Evolutionary conservation across 208 protist species (phyloP).

Genomic region (Trypanosoma conorhini): DNA sequence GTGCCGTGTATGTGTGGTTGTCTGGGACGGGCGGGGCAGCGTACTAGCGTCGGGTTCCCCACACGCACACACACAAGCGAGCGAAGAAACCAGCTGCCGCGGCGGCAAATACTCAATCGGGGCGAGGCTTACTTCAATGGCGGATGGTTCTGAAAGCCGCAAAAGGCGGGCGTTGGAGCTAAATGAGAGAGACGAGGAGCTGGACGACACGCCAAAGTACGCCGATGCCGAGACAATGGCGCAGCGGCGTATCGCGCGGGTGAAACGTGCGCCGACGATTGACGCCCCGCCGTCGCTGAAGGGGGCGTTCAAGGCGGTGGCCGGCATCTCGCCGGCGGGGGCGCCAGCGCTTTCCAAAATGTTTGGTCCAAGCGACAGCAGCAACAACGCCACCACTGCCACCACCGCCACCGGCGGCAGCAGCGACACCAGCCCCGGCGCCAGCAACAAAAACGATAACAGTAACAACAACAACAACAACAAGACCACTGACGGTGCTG

Average conservation of each 20-base stretch:
- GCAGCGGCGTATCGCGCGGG: conserved; percentile 62
- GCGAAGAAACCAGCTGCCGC: background rate
- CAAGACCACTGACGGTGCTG: background rate
- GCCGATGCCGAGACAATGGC: conserved; percentile 62
- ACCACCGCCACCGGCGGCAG: conserved; percentile 17
- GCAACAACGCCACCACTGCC: no score
- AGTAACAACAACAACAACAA: conserved; percentile 1
- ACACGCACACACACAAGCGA: conserved; percentile 14
- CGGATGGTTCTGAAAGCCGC: background rate
- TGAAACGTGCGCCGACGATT: conserved; percentile 26
- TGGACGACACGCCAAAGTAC: conserved; percentile 51
- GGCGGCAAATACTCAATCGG: conserved; percentile 16
- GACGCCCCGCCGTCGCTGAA: conserved; percentile 12
- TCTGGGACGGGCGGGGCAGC: background rate
- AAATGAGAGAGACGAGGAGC: conserved; percentile 35
- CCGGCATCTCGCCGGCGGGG: conserved; percentile 1
- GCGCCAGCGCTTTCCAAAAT: conserved; percentile 16
- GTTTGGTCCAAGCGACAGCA: conserved; percentile 2
- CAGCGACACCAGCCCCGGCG: background rate
- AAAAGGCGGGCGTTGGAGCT: conserved; percentile 14
- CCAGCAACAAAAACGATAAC: background rate
- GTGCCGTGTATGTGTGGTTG: background rate
- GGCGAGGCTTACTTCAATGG: conserved; percentile 8
- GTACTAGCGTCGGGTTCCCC: background rate
- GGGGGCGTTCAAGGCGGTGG: conserved; percentile 21